Conservation (phyloP, 1,284 basidiomycete species). For the Paramarasmius palmivorus region DNA sequence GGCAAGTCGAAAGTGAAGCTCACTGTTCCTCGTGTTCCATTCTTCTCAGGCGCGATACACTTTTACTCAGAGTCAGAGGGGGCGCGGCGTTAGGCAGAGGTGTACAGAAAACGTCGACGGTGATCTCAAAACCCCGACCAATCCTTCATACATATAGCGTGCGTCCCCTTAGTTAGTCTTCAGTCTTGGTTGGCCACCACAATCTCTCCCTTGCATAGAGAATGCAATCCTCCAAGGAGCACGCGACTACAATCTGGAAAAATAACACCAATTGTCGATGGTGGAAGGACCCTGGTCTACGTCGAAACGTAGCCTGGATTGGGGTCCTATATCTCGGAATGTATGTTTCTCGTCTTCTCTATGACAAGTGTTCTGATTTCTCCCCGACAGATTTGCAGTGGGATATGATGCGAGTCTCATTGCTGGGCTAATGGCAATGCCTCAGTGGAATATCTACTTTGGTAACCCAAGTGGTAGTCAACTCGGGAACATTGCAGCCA, state of each 20-base stretch:
- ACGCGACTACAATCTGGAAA: conserved; percentile 4
- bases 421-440: conserved; percentile 10
- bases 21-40: too few relatives aligned
- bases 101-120: too few relatives aligned
- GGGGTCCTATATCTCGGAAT: conserved; percentile 11
- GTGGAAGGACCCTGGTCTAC: conserved; percentile 14
- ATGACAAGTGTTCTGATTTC: neutral
- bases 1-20: too few relatives aligned
- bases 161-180: too few relatives aligned
- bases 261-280: conserved; percentile 11
- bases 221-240: neutral
- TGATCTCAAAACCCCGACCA: too few relatives aligned
- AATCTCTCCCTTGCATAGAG: neutral
- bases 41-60: too few relatives aligned
- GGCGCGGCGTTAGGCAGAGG: too few relatives aligned
- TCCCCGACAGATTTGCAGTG: conserved; percentile 5
- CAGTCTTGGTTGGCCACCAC: neutral
- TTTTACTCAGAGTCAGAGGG: too few relatives aligned
- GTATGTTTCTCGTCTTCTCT: conserved; percentile 2
- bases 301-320: conserved; percentile 12
- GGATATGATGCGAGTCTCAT: conserved; percentile 12
- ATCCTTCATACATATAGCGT: too few relatives aligned
- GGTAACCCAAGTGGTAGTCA: conserved; percentile 8
- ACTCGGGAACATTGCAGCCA: conserved; percentile 11
- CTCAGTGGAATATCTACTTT: conserved; percentile 13